Evolutionary conservation across 1,284 basidiomycete species (phyloP).

Genomic region (Macrocybe sp.): DNA sequence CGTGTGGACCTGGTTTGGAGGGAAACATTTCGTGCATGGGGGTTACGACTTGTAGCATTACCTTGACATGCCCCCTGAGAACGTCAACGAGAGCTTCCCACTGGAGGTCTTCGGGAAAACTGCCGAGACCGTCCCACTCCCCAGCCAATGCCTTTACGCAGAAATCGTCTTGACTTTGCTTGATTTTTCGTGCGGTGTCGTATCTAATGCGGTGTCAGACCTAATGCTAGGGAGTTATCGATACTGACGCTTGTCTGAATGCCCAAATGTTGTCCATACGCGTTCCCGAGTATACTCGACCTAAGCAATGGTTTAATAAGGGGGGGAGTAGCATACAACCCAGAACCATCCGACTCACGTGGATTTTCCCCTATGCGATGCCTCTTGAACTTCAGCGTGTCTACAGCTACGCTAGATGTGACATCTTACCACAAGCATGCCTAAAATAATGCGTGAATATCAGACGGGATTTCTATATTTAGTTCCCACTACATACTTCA

Average conservation of each 20-base stretch:
- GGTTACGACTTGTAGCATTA: conserved; percentile 14
- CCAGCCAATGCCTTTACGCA: conserved; percentile 55
- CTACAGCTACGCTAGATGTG: not conserved
- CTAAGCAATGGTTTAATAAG: conserved; percentile 12
- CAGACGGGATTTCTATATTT: too few relatives aligned
- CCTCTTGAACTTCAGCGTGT: not conserved
- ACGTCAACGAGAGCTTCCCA: conserved; percentile 89
- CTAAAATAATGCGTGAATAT: conserved; percentile 16
- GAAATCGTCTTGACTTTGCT: conserved; percentile 69
- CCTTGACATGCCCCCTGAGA: conserved; percentile 75
- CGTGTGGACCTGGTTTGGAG: conserved; percentile 55
- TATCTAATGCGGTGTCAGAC: conserved; percentile 36
- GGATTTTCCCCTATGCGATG: conserved; percentile 36
- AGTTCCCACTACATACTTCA: conserved; percentile 41
- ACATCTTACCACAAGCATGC: conserved; percentile 38
- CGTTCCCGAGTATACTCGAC: conserved; percentile 35
- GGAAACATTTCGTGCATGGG: not conserved
- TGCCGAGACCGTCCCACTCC: conserved; percentile 53
- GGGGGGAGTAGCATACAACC: not conserved
- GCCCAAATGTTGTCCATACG: conserved; percentile 63
- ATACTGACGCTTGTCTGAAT: conserved; percentile 42
- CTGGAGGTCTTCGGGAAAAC: conserved; percentile 75
- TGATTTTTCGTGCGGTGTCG: conserved; percentile 69
- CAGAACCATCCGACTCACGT: conserved; percentile 21
- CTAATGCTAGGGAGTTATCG: not conserved